Percentiles rank a stretch among this genome's conserved stretches.
Evolutionary conservation across 495 filamentous ascomycete genomes (phyloP).

Genomic region (Articulospora tetracladia): DNA sequence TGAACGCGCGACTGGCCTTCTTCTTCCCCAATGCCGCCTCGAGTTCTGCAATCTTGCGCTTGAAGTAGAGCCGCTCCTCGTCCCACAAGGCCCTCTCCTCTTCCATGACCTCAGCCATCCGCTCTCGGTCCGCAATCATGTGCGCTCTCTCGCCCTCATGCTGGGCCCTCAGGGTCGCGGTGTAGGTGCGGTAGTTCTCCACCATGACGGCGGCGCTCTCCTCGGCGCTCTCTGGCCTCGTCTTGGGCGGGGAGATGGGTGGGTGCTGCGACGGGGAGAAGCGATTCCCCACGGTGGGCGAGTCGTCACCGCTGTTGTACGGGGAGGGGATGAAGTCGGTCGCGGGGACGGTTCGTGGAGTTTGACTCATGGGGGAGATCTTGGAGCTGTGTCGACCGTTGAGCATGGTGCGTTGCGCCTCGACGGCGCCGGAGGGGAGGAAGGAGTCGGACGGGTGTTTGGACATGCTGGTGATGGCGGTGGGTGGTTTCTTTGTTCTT

Average conservation of each 20-base stretch:
- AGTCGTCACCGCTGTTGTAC: conserved; percentile 2
- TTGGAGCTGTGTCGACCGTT: neutral
- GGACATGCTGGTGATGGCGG: conserved; percentile 14
- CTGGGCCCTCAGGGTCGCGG: conserved; percentile 23
- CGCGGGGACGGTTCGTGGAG: conserved; percentile 12
- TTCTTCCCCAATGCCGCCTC: conserved; percentile 14
- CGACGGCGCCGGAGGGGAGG: conserved; percentile 24
- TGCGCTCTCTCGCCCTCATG: conserved; percentile 25
- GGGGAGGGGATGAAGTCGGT: conserved; percentile 11
- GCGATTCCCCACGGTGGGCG: neutral
- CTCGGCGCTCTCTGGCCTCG: conserved; percentile 21
- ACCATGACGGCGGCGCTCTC: conserved; percentile 15
- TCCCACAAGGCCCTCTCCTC: conserved; percentile 28
- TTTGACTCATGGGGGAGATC: conserved; percentile 14
- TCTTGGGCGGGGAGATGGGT: conserved; percentile 23
- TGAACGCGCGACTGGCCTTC: neutral
- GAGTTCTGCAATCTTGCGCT: conserved; percentile 20
- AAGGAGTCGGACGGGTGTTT: conserved; percentile 24
- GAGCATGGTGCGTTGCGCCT: conserved; percentile 3
- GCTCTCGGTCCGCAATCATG: conserved; percentile 20
- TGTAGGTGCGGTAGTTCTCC: conserved; percentile 24
- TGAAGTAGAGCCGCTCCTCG: conserved; percentile 16
- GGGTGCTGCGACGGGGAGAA: conserved; percentile 13
- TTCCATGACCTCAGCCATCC: conserved; percentile 25
- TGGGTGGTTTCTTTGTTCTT: neutral